Percentiles rank a stretch among this genome's conserved stretches.
Conservation (phyloP, 2,329 filamentous ascomycete genomes). For the Pezicula neosporulosa region DNA sequence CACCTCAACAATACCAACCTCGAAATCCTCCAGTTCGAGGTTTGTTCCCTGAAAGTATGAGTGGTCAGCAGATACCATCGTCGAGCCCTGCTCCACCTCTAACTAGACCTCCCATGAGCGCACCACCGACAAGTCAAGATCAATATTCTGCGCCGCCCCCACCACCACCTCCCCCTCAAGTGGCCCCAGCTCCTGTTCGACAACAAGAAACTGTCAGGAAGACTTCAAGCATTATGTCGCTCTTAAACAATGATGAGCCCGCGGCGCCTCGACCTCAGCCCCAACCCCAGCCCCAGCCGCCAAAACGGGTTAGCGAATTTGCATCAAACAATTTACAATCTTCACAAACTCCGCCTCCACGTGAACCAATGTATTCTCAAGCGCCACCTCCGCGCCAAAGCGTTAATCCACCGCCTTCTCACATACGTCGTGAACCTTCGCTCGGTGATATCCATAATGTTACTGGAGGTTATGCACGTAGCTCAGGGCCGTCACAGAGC, state of each 20-base stretch:
- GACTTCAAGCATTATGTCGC: slow-evolving; percentile 59
- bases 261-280: slow-evolving; percentile 41
- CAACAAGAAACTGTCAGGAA: slow-evolving; percentile 49
- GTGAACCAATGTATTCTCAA: not conserved
- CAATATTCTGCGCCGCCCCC: slow-evolving; percentile 17
- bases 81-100: slow-evolving; percentile 21
- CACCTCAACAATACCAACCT: slow-evolving; percentile 23
- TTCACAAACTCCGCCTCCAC: slow-evolving; percentile 21
- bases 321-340: slow-evolving; percentile 13
- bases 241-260: slow-evolving; percentile 56
- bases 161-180: slow-evolving; percentile 15
- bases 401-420: not conserved
- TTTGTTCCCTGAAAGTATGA: slow-evolving; percentile 20
- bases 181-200: slow-evolving; percentile 35
- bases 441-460: slow-evolving; percentile 23
- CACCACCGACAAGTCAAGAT: slow-evolving; percentile 21
- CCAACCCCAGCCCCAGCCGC: slow-evolving; percentile 17
- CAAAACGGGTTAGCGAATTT: slow-evolving; percentile 23
- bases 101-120: slow-evolving; percentile 20
- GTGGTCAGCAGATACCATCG: slow-evolving; percentile 15
- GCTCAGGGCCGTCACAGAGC: slow-evolving; percentile 17
- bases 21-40: slow-evolving; percentile 19
- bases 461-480: slow-evolving; percentile 21
- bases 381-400: not conserved
- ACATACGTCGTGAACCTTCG: slow-evolving; percentile 9